phyloP scores from a whole-genome alignment of 2,329 filamentous ascomycete species.

The Cordyceps farinosa region DNA sequence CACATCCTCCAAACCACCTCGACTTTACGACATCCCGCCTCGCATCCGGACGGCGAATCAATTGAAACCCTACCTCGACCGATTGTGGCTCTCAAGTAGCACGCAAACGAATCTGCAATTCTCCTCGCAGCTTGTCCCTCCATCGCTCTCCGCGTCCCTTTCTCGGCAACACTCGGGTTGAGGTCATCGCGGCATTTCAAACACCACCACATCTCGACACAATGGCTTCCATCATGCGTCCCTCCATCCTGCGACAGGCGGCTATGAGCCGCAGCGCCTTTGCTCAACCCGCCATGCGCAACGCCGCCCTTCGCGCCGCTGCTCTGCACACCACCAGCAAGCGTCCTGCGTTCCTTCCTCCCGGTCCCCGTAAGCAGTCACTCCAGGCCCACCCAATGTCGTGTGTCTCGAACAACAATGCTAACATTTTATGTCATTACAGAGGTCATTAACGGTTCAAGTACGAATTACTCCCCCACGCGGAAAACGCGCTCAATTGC shows the following conservation, averaged over 20 bases:
- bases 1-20: slow-evolving; percentile 16
- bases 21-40: slow-evolving; percentile 12
- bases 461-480: slow-evolving; percentile 45
- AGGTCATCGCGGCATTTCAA: slow-evolving; percentile 13
- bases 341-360: slow-evolving; percentile 75
- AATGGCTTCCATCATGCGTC: slow-evolving; percentile 57
- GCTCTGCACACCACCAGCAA: slow-evolving; percentile 83
- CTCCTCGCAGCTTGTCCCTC: neutral
- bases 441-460: slow-evolving; percentile 73
- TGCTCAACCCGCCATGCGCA: slow-evolving; percentile 34
- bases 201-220: slow-evolving; percentile 20
- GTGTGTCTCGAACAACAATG: too few relatives aligned
- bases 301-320: slow-evolving; percentile 49
- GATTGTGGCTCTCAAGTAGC: neutral
- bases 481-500: slow-evolving; percentile 4
- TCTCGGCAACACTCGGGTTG: slow-evolving; percentile 16
- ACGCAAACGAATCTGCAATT: neutral
- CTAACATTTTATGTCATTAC: slow-evolving; percentile 15
- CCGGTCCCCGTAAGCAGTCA: slow-evolving; percentile 70
- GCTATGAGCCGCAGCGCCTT: slow-evolving; percentile 38
- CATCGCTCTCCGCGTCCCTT: neutral
- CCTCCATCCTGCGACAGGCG: slow-evolving; percentile 53
- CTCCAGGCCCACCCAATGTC: neutral
- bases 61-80: neutral
- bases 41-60: neutral